Percentiles rank a stretch among this genome's conserved stretches.
These are phyloP conservation scores for Microcyclosporella mali DNA, from an alignment of 2,329 filamentous ascomycete species.

Conservation along the genomic window DNA sequence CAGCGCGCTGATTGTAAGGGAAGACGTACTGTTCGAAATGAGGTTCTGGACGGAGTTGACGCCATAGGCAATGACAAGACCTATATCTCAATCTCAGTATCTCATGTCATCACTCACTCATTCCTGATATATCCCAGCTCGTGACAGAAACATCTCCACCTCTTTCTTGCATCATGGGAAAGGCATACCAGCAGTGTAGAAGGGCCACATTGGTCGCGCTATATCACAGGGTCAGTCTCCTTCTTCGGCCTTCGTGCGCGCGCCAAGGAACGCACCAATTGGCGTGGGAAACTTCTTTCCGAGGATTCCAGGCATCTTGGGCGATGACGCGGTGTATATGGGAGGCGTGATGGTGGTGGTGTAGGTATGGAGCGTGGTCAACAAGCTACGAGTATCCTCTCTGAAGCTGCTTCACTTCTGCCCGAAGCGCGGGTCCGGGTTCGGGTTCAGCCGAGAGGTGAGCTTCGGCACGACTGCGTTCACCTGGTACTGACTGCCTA, in stretches of 20 bases:
- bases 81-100: conserved; percentile 41
- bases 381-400: too few species aligned
- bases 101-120: neutral
- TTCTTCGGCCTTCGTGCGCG: conserved; percentile 1
- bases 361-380: too few species aligned
- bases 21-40: conserved; percentile 70
- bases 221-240: conserved; percentile 27
- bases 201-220: conserved; percentile 89
- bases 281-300: conserved; percentile 48
- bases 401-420: too few species aligned
- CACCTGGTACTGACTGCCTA: too few species aligned
- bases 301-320: conserved; percentile 35
- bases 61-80: conserved; percentile 81
- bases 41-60: conserved; percentile 75
- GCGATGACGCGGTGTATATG: conserved; percentile 1
- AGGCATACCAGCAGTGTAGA: conserved; percentile 80
- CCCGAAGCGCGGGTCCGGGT: too few species aligned
- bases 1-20: too few species aligned
- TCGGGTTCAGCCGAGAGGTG: too few species aligned
- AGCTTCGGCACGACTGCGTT: too few species aligned
- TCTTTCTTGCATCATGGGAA: neutral
- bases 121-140: conserved; percentile 3
- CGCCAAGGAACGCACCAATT: conserved; percentile 38
- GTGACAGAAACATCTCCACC: neutral
- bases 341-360: neutral